Evolutionary conservation across 2,329 filamentous ascomycete species (phyloP).

Genomic region (Westerdykella sp.): DNA sequence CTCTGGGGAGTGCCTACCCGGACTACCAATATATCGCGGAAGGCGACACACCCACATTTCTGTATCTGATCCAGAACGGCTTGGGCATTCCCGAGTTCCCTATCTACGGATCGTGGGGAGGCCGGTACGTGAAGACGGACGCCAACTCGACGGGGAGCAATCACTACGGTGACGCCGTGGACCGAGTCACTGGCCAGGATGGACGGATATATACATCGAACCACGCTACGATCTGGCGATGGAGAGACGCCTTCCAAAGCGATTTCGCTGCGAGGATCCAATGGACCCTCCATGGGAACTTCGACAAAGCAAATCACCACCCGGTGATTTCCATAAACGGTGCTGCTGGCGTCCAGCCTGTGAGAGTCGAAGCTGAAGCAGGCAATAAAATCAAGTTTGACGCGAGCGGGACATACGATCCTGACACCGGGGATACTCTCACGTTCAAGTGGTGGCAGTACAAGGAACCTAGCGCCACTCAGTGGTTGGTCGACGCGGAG

Average conservation of each 20-base stretch:
- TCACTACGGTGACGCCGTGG: conserved; percentile 36
- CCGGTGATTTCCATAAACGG: conserved; percentile 44
- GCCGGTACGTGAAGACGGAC: conserved; percentile 38
- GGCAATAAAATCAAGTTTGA: conserved; percentile 40
- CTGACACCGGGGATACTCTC: conserved; percentile 38
- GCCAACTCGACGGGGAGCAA: conserved; percentile 31
- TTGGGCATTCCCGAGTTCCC: conserved; percentile 44
- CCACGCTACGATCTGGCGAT: conserved; percentile 50
- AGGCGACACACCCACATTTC: conserved; percentile 48
- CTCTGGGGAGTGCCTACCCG: conserved; percentile 38
- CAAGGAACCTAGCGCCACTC: conserved; percentile 38
- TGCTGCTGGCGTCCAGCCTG: conserved; percentile 32
- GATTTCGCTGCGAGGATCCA: conserved; percentile 47
- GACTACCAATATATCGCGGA: conserved; percentile 50
- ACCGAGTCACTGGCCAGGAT: conserved; percentile 31
- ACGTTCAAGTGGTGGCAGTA: conserved; percentile 50
- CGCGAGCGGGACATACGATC: conserved; percentile 44
- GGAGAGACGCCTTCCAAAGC: conserved; percentile 48
- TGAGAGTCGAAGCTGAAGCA: conserved; percentile 40
- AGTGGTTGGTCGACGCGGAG: conserved; percentile 40
- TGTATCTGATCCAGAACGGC: conserved; percentile 47
- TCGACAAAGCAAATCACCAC: conserved; percentile 41
- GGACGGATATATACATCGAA: conserved; percentile 36
- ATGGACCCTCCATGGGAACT: conserved; percentile 40
- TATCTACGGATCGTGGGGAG: conserved; percentile 47